Evolutionary conservation across 257 asterid genomes (phyloP).

Genomic region (Solanum bulbocastanum): DNA sequence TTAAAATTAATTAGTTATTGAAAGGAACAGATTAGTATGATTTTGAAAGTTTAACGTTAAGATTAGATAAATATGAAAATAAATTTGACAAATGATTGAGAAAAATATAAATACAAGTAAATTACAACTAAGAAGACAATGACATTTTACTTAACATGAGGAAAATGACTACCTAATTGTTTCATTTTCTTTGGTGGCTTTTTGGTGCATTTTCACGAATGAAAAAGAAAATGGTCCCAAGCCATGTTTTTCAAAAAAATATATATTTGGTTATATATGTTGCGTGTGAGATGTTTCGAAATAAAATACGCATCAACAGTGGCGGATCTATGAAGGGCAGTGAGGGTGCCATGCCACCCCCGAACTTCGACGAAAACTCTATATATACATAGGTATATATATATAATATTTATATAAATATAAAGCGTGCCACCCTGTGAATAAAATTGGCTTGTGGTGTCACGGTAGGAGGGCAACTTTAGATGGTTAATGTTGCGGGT

Average conservation of each 20-base stretch:
- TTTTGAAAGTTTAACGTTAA: background rate
- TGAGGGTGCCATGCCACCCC: no score
- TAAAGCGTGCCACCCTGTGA: no score
- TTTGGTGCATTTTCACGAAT: background rate
- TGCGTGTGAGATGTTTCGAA: background rate
- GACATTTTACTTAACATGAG: constrained; percentile 31
- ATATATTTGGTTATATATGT: background rate
- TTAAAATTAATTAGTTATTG: background rate
- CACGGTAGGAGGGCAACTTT: no score
- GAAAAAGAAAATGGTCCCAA: background rate
- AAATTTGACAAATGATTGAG: background rate
- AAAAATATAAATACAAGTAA: background rate
- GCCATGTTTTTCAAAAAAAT: background rate
- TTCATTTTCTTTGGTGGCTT: background rate
- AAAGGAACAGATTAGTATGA: background rate
- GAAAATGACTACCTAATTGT: constrained; percentile 3
- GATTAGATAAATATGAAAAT: background rate
- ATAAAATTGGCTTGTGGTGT: no score
- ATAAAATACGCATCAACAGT: background rate
- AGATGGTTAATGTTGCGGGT: no score
- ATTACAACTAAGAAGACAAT: constrained; percentile 3
- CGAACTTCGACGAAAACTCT: no score
- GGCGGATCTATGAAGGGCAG: no score
- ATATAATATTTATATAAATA: no score
- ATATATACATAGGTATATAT: no score